Conservation (phyloP, 768 basidiomycete species). For the Pleurotus djamor region DNA sequence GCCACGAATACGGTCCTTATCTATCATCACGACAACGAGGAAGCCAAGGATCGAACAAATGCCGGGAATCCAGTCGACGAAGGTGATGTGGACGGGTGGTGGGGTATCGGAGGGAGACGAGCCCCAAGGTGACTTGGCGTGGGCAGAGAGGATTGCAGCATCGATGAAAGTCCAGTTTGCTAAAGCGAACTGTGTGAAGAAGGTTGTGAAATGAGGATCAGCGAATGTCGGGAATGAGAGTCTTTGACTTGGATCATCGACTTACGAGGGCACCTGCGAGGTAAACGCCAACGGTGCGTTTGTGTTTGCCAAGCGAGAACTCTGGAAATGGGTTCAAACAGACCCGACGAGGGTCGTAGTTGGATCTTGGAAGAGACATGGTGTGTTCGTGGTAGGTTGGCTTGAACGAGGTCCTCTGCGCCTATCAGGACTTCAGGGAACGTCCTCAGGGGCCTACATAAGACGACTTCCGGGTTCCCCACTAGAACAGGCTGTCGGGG, state of each 20-base stretch:
- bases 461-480: too few species aligned
- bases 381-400: too few species aligned
- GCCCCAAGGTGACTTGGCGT: slow-evolving; percentile 74
- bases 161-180: slow-evolving; percentile 97
- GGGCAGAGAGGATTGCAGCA: slow-evolving; percentile 86
- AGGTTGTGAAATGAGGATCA: neutral
- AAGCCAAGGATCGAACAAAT: slow-evolving; percentile 92
- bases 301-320: slow-evolving; percentile 70
- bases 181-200: slow-evolving; percentile 73
- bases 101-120: slow-evolving; percentile 55
- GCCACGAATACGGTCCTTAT: slow-evolving; percentile 85
- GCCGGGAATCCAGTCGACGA: slow-evolving; percentile 98
- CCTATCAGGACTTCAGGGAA: too few species aligned
- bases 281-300: slow-evolving; percentile 85
- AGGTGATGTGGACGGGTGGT: slow-evolving; percentile 70
- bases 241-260: slow-evolving; percentile 11
- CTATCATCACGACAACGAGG: slow-evolving; percentile 89
- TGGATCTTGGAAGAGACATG: slow-evolving; percentile 67
- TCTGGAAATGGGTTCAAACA: slow-evolving; percentile 87
- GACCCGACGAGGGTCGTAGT: slow-evolving; percentile 86
- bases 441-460: too few species aligned
- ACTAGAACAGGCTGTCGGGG: too few species aligned
- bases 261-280: slow-evolving; percentile 88
- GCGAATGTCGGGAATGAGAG: too few species aligned
- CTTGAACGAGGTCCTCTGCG: too few species aligned